Evolutionary conservation across 495 filamentous ascomycete genomes (phyloP), one percentile per base, ranked within the genome.

Genomic region (Penicillium daleae): DNA sequence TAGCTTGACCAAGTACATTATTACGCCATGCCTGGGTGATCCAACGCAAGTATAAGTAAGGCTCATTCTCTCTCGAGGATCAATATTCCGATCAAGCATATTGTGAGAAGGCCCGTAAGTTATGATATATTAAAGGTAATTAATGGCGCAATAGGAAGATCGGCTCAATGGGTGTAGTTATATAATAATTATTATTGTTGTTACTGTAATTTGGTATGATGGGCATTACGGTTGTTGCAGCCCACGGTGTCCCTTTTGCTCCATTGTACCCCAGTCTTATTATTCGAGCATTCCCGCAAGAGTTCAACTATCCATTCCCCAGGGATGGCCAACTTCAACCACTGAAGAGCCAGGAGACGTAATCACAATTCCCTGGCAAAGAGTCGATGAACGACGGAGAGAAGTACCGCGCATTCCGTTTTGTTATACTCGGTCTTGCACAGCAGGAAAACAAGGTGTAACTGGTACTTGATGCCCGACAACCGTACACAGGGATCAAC

Each of bases 261-360:
- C 71, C 71, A 24, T 48, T 72, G 7, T 72, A 72, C 59, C 50
- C 59, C 46, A 74, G 69, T 3, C 71, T 69, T 4, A 75, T 72
- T 67, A 75, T 75, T 46, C 71, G 67, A 21, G 61, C 66, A 12
- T 71, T 74, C 19, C 67, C 71, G 21, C 35, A 49, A 27, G 66
- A 63, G 2, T 71, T 74, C 40, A 71, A 67, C 40, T 75, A 74
- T 56, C 66, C 4, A 66, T 71, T 40, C 68, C 58, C 5, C 63
- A 65, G 22, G 65, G 61, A 9, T 73, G 71, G 71, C 66, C 62
- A 17, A 48, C 46, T 17, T 37, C 37, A n/a, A 46, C 42, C 42
- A 46, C n/a, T 6, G 42, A 46, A 46, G 42, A 46, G 42, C 42
- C 42, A 46, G 42, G 22, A 19, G 55, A 54, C 22, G 27, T 13